A percentile compares a stretch with the other conserved stretches of the same genome.
Evolutionary conservation across 495 filamentous ascomycete species (phyloP).

Genomic region (Penicillium bialowiezense): DNA sequence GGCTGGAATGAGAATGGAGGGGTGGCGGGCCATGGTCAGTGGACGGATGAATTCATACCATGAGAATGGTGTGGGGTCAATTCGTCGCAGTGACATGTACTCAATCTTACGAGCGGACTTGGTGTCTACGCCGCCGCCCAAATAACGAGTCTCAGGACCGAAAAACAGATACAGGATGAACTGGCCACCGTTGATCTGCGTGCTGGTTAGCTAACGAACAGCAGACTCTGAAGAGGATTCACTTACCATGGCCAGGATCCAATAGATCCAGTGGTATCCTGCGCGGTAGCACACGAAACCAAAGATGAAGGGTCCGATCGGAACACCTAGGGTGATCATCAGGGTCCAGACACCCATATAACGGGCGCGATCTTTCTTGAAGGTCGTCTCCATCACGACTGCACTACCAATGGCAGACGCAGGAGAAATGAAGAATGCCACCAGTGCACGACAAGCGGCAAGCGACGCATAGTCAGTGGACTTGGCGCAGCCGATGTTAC

Average conservation of each 20-base stretch:
- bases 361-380: constrained; percentile 44
- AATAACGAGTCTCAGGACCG: constrained; percentile 54
- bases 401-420: constrained; percentile 52
- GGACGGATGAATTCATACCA: constrained; percentile 47
- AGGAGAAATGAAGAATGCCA: constrained; percentile 52
- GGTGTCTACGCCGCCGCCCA: constrained; percentile 24
- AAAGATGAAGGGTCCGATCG: constrained; percentile 44
- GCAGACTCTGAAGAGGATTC: not conserved
- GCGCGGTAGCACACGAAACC: constrained; percentile 44
- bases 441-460: constrained; percentile 44
- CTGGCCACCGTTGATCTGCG: constrained; percentile 50
- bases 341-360: constrained; percentile 56
- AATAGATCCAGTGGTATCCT: constrained; percentile 45
- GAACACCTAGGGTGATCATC: constrained; percentile 49
- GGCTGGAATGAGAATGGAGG: constrained; percentile 46
- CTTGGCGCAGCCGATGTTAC: constrained; percentile 46
- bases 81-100: constrained; percentile 43
- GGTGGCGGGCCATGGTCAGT: constrained; percentile 35
- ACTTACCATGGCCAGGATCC: constrained; percentile 44
- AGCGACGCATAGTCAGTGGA: constrained; percentile 39
- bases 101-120: constrained; percentile 30
- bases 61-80: constrained; percentile 48
- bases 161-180: constrained; percentile 53
- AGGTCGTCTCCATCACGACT: constrained; percentile 50
- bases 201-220: constrained; percentile 6